Evolutionary conservation across 1,139 yeast species (phyloP), one percentile per base, ranked within the genome.

Genomic region (Saccharomyces hybrid): DNA sequence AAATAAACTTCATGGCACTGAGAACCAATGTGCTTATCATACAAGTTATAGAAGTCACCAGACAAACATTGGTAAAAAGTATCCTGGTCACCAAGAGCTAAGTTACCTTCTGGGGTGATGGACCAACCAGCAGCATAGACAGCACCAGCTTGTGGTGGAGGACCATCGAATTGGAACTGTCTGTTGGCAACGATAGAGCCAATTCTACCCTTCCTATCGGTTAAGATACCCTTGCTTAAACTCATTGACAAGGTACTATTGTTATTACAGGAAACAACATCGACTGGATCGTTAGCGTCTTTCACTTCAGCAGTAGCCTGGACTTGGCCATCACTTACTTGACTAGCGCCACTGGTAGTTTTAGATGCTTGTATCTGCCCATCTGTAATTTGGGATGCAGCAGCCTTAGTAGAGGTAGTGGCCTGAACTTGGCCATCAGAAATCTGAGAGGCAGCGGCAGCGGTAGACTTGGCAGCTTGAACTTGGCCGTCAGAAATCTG

Each of bases 141-240:
- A 64, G 91, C 79, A 74, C 93, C 95, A 57, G 93, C 91, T 79
- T 86, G 95, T 68, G 93, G 93, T 75, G 91, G 90, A 65, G 93
- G 95, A 72, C 93, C 93, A 70, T 86, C 95, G 68, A 86, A 86
- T 77, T 86, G 95, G 86, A 86, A 86, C 77, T 86, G 95, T 77
- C 86, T 81, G 84, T 86, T 86, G 58, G 93, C 87, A 66, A 86
- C 95, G 72, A 86, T 86, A 55, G 91, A 82, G 69, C 93, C 93
- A 62, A 86, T 75, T 81, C 95, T 84, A 57, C 89, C 89, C 58
- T 74, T 63, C 53, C 78, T 69, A 69, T 86, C 95, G 46, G 78
- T 79, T 71, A 86, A 77, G 57, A 83, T 68, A 64, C 83, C 76
- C 52, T 70, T 78, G 51, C 75, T 69, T 69, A 86, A 79, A 41